Conservation (phyloP, 768 basidiomycete species). For the Hericium alpestre region DNA sequence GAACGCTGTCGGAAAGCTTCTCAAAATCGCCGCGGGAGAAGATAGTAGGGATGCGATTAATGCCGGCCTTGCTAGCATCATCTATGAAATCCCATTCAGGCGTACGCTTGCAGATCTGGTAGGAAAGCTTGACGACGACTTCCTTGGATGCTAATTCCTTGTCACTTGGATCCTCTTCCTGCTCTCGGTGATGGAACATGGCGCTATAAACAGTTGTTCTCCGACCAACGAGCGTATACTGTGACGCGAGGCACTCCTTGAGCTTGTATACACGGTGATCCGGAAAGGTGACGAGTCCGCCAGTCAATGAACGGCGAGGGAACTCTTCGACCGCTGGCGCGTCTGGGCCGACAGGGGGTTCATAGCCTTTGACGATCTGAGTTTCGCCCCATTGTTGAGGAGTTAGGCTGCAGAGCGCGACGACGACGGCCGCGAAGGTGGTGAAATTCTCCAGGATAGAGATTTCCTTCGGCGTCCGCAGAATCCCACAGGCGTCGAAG, state of each 20-base stretch:
- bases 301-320: neutral
- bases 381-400: neutral
- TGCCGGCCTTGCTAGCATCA: neutral
- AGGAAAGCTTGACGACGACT: neutral
- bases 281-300: neutral
- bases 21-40: neutral
- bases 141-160: neutral
- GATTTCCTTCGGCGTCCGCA: neutral
- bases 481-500: neutral
- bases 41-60: neutral
- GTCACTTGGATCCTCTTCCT: too few relatives aligned
- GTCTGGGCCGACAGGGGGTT: neutral
- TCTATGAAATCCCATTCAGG: neutral
- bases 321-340: neutral
- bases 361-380: neutral
- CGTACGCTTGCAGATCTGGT: neutral
- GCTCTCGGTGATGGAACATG: too few relatives aligned
- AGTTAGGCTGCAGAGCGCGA: neutral
- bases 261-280: neutral
- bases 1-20: too few relatives aligned
- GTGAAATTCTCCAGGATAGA: neutral
- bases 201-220: too few relatives aligned
- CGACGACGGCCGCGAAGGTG: neutral
- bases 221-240: too few relatives aligned
- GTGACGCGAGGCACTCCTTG: too few relatives aligned